A percentile compares a stretch with the other conserved stretches of the same genome.
These are phyloP conservation scores for Lentinula novae-zelandiae DNA, from an alignment of 1,284 basidiomycete genomes.

Conservation along the genomic window DNA sequence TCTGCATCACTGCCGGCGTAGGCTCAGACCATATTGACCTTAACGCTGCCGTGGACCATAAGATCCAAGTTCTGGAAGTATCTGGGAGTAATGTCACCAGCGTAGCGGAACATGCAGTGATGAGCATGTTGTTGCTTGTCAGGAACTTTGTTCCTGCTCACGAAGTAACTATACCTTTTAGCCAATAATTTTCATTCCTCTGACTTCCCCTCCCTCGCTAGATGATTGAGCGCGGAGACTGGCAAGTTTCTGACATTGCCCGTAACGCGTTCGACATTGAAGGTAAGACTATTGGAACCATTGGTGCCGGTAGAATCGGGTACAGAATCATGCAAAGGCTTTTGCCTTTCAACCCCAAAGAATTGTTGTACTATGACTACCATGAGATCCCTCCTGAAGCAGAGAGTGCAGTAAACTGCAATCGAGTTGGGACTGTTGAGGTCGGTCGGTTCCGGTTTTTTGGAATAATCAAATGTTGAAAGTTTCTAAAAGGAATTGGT, in stretches of 20 bases:
- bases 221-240: slow-evolving; percentile 82
- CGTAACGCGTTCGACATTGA: slow-evolving; percentile 87
- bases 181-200: neutral
- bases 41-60: slow-evolving; percentile 79
- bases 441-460: slow-evolving; percentile 15
- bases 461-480: too few relatives aligned
- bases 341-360: slow-evolving; percentile 84
- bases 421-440: slow-evolving; percentile 79
- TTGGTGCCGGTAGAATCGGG: slow-evolving; percentile 86
- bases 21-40: slow-evolving; percentile 93
- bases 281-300: slow-evolving; percentile 86
- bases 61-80: slow-evolving; percentile 81
- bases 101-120: slow-evolving; percentile 88
- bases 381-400: slow-evolving; percentile 72
- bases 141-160: slow-evolving; percentile 85
- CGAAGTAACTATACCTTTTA: slow-evolving; percentile 48
- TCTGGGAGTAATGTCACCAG: slow-evolving; percentile 86
- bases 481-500: slow-evolving; percentile 61
- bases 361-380: slow-evolving; percentile 94
- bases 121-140: slow-evolving; percentile 77
- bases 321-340: slow-evolving; percentile 89
- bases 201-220: slow-evolving; percentile 24
- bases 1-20: slow-evolving; percentile 92
- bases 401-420: slow-evolving; percentile 65
- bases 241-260: slow-evolving; percentile 81